These are phyloP conservation scores for Globisporangium echinulatum DNA, from an alignment of 352 stramenopile species.

Conservation along the genomic window DNA sequence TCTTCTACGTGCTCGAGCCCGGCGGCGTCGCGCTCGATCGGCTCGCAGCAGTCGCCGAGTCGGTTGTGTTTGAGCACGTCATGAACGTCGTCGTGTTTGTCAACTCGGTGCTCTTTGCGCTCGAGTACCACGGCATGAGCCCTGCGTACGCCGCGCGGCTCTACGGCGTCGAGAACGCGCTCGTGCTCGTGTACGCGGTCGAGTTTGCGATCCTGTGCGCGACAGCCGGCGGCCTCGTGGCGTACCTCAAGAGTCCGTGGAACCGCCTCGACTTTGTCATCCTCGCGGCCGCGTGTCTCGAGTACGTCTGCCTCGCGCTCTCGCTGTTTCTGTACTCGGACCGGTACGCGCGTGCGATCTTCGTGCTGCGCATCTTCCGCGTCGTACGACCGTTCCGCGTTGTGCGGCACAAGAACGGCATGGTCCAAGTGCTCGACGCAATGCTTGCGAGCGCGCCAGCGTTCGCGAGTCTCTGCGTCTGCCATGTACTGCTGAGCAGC, in stretches of 20 bases:
- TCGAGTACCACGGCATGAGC: slow-evolving; percentile 75
- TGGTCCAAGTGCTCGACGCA: slow-evolving; percentile 65
- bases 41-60: slow-evolving; percentile 44
- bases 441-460: slow-evolving; percentile 59
- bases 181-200: slow-evolving; percentile 63
- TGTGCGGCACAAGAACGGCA: slow-evolving; percentile 67
- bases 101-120: slow-evolving; percentile 69
- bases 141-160: slow-evolving; percentile 43
- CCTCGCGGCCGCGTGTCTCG: slow-evolving; percentile 51
- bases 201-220: slow-evolving; percentile 66
- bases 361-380: slow-evolving; percentile 75
- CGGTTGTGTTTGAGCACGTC: slow-evolving; percentile 58
- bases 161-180: slow-evolving; percentile 54
- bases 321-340: slow-evolving; percentile 60
- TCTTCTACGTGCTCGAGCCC: slow-evolving; percentile 60
- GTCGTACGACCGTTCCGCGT: slow-evolving; percentile 71
- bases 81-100: slow-evolving; percentile 74
- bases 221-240: slow-evolving; percentile 41
- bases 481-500: slow-evolving; percentile 60
- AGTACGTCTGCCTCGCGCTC: slow-evolving; percentile 52
- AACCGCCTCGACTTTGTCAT: slow-evolving; percentile 76
- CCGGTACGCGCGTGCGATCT: slow-evolving; percentile 63
- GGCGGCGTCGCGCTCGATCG: slow-evolving; percentile 41
- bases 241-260: slow-evolving; percentile 76
- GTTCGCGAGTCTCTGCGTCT: slow-evolving; percentile 56